Conservation (phyloP, 73 alveolate species). For the Paramecium tetraurelia region DNA sequence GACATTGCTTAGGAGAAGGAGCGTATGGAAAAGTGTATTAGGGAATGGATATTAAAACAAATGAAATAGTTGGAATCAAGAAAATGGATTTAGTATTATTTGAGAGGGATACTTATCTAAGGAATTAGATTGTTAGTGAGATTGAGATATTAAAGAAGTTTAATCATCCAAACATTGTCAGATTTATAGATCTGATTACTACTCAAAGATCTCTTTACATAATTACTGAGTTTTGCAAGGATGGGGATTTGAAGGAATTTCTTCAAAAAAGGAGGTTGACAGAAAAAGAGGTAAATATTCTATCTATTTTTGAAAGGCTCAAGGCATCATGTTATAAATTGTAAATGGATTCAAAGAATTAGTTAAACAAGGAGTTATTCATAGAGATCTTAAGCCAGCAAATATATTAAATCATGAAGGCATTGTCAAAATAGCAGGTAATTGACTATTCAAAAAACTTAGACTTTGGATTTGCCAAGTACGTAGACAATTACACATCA, state of each 20-base stretch:
- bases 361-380: constrained; percentile 57
- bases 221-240: constrained; percentile 57
- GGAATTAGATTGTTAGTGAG: constrained; percentile 48
- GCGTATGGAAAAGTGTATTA: constrained; percentile 60
- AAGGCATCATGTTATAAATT: constrained; percentile 44
- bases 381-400: constrained; percentile 63
- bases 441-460: not conserved
- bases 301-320: not conserved
- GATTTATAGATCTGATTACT: constrained; percentile 46
- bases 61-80: constrained; percentile 49
- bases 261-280: not conserved
- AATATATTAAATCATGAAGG: constrained; percentile 60
- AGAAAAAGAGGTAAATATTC: constrained; percentile 17
- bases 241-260: constrained; percentile 58
- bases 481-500: constrained; percentile 50
- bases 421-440: constrained; percentile 56
- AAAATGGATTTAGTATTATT: constrained; percentile 50
- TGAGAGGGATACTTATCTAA: constrained; percentile 50
- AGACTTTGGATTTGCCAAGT: constrained; percentile 63
- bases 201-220: constrained; percentile 39
- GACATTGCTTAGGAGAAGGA: constrained; percentile 64
- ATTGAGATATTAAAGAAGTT: constrained; percentile 53
- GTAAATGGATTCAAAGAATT: constrained; percentile 54
- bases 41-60: constrained; percentile 44
- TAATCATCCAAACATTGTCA: constrained; percentile 54